phyloP scores from a whole-genome alignment of 2,329 filamentous ascomycete species.

The Nannizzia gypsea region DNA sequence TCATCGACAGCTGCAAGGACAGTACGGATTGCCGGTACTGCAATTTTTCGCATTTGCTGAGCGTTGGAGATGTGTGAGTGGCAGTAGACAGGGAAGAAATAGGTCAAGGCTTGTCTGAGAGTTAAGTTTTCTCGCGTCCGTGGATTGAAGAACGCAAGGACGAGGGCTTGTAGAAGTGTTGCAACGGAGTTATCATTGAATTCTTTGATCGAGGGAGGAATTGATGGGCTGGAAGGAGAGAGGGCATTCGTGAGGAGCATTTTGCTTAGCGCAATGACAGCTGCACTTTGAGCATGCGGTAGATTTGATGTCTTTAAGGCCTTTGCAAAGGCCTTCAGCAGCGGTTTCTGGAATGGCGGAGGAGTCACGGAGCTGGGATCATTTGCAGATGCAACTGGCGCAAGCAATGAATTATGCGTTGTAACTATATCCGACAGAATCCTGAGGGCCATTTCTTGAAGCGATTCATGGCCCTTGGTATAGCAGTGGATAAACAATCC shows the following conservation, averaged over 20 bases:
- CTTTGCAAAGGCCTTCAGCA: constrained; percentile 77
- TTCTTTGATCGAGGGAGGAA: constrained; percentile 38
- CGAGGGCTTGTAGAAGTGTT: constrained; percentile 66
- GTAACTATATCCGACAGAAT: constrained; percentile 89
- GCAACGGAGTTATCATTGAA: constrained; percentile 50
- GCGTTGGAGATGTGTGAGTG: constrained; percentile 76
- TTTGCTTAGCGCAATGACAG: constrained; percentile 72
- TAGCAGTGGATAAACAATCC: constrained; percentile 93
- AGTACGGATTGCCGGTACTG: constrained; percentile 61
- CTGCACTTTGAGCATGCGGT: constrained; percentile 66
- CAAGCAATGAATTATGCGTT: constrained; percentile 69
- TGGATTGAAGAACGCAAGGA: constrained; percentile 82
- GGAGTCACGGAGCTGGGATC: constrained; percentile 40
- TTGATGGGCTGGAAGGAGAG: constrained; percentile 25
- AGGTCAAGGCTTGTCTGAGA: constrained; percentile 75
- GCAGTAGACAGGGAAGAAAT: constrained; percentile 90
- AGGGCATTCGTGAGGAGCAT: constrained; percentile 57
- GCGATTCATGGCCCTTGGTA: constrained; percentile 74
- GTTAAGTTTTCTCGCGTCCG: constrained; percentile 67
- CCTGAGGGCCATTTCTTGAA: constrained; percentile 83
- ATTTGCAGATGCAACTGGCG: constrained; percentile 35
- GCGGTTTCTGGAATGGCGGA: constrained; percentile 43
- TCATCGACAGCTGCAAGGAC: constrained; percentile 49
- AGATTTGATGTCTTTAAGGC: constrained; percentile 61
- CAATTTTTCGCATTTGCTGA: constrained; percentile 62